Evolutionary conservation across 78 protist species (phyloP).

Genomic region (Salpingoeca rosetta): DNA sequence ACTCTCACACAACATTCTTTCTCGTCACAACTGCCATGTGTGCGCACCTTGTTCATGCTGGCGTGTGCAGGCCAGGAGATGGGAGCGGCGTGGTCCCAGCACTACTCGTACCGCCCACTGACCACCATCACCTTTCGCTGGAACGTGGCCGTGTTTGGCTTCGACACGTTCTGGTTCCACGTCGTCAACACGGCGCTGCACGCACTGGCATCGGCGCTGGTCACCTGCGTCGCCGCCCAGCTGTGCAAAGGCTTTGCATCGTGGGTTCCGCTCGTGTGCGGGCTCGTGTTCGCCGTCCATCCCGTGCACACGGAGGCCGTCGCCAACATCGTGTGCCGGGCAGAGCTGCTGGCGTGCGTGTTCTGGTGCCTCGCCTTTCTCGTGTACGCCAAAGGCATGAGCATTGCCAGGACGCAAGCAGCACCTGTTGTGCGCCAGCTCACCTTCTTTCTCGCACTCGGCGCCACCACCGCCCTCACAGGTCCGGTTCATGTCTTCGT

Average conservation of each 20-base stretch:
- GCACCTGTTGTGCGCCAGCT: too few relatives aligned
- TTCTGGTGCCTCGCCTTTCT: background rate
- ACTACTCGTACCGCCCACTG: background rate
- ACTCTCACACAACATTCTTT: background rate
- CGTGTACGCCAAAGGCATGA: background rate
- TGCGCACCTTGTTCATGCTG: background rate
- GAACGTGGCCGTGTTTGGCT: background rate
- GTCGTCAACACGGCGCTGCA: background rate
- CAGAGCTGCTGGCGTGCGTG: conserved; percentile 9
- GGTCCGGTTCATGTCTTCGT: too few relatives aligned
- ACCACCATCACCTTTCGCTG: background rate
- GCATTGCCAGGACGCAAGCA: too few relatives aligned
- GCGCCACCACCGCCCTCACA: too few relatives aligned
- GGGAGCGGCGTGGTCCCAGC: background rate
- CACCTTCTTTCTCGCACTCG: too few relatives aligned
- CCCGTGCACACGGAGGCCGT: conserved; percentile 32
- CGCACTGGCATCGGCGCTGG: background rate
- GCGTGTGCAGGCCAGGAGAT: background rate
- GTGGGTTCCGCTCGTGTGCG: too few relatives aligned
- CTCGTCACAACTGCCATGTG: background rate
- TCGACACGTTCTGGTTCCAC: background rate
- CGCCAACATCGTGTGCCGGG: conserved; percentile 20
- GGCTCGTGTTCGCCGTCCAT: conserved; percentile 11
- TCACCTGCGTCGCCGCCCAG: background rate
- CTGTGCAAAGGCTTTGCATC: too few relatives aligned